Conservation (phyloP, 495 filamentous ascomycete genomes). For the Neurospora tetraspora region DNA sequence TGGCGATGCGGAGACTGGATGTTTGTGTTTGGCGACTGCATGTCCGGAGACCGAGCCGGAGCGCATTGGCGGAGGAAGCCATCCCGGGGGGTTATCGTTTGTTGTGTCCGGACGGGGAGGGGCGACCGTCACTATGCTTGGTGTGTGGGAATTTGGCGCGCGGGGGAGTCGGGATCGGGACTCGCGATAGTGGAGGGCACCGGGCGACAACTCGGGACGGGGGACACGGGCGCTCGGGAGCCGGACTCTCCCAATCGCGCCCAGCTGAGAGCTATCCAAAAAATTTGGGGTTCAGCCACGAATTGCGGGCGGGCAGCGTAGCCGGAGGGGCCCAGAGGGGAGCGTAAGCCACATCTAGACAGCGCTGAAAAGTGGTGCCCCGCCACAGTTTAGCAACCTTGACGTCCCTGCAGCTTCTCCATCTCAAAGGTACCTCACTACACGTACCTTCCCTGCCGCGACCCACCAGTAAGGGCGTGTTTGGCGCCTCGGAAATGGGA, state of each 20-base stretch:
- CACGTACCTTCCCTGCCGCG: not conserved
- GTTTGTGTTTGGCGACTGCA: slow-evolving; percentile 17
- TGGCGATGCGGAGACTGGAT: slow-evolving; percentile 7
- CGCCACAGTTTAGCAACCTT: not conserved
- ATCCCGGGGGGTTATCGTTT: slow-evolving; percentile 22
- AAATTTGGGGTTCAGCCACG: not conserved
- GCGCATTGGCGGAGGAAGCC: slow-evolving; percentile 38
- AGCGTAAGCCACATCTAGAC: not conserved
- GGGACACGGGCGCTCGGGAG: not conserved
- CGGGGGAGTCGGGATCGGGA: not conserved
- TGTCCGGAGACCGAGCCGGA: slow-evolving; percentile 37
- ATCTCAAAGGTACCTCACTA: not conserved
- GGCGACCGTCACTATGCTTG: not conserved
- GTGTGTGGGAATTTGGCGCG: not conserved
- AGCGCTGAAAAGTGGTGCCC: not conserved
- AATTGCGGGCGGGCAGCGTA: not conserved
- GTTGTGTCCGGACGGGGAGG: not conserved
- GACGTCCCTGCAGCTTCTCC: not conserved
- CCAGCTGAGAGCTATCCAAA: not conserved
- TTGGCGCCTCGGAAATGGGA: too few relatives aligned
- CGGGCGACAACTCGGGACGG: not conserved
- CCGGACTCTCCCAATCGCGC: not conserved
- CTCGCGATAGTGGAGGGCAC: not conserved
- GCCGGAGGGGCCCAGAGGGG: not conserved
- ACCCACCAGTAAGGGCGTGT: not conserved